A percentile compares a stretch with the other conserved stretches of the same genome.
Evolutionary conservation across 495 filamentous ascomycete species (phyloP).

Genomic region (Trichoderma virens): DNA sequence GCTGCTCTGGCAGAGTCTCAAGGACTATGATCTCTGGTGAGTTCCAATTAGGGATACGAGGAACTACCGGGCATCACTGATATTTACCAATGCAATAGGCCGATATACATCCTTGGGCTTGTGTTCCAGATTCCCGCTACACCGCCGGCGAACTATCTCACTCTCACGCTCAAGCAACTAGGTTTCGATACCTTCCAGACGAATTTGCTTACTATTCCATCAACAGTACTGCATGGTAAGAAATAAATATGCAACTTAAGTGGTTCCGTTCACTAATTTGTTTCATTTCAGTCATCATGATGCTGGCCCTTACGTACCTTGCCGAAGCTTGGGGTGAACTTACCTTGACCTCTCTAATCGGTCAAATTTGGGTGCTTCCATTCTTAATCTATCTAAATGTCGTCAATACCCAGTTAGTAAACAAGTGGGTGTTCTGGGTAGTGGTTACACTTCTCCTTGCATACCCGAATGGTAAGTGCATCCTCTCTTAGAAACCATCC

Average conservation of each 20-base stretch:
- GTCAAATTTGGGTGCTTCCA: constrained; percentile 49
- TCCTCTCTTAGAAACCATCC: not conserved
- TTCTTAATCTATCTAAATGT: constrained; percentile 45
- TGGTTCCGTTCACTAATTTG: not conserved
- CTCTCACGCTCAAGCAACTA: constrained; percentile 39
- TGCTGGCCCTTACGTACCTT: constrained; percentile 43
- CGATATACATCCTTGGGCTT: constrained; percentile 48
- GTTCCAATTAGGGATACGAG: not conserved
- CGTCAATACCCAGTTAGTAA: constrained; percentile 24
- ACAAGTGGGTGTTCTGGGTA: constrained; percentile 45
- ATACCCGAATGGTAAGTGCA: constrained; percentile 43
- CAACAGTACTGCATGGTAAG: constrained; percentile 27
- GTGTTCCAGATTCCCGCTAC: constrained; percentile 42
- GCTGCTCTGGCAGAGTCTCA: constrained; percentile 41
- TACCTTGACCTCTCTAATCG: constrained; percentile 41
- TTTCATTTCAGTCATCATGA: constrained; percentile 30
- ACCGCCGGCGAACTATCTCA: constrained; percentile 40
- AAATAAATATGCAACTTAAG: not conserved
- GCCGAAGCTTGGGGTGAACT: constrained; percentile 48
- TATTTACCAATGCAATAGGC: constrained; percentile 33
- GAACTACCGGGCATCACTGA: not conserved
- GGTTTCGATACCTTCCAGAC: constrained; percentile 48
- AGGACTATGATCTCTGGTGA: constrained; percentile 40
- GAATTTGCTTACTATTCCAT: constrained; percentile 46
- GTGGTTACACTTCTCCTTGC: constrained; percentile 46